Evolutionary conservation across 257 asterid species (phyloP).

Genomic region (Nicotiana tomentosiformis): DNA sequence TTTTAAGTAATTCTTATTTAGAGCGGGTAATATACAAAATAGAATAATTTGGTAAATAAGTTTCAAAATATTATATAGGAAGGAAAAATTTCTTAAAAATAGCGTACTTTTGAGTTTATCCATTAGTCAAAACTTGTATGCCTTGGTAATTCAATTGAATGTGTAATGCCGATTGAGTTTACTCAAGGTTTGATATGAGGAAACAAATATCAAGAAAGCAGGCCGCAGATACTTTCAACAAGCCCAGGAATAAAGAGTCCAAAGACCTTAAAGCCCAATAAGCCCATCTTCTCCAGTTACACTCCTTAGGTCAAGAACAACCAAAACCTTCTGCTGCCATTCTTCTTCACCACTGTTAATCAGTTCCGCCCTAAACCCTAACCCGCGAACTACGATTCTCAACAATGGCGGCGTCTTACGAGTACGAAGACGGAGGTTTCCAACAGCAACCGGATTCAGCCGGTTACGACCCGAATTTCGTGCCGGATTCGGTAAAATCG

Average conservation of each 20-base stretch:
- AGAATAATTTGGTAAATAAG: no score
- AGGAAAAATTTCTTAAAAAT: no score
- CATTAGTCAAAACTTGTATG: no score
- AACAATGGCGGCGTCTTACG: conserved; percentile 58
- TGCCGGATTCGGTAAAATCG: conserved; percentile 84
- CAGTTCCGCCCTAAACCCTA: background rate
- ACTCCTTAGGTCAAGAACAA: background rate
- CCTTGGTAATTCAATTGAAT: no score
- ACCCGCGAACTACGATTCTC: background rate
- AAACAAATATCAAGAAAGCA: background rate
- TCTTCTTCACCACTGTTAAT: background rate
- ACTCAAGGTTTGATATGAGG: no score
- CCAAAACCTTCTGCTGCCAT: background rate
- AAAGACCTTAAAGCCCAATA: background rate
- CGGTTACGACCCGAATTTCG: conserved; percentile 68
- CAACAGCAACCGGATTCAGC: conserved; percentile 31
- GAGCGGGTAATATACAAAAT: no score
- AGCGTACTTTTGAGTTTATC: no score
- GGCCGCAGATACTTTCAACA: background rate
- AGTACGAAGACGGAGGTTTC: conserved; percentile 35
- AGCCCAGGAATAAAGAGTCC: conserved; percentile 4
- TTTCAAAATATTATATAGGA: no score
- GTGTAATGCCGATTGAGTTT: no score
- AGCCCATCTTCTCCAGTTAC: background rate
- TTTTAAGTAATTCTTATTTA: no score